These are phyloP conservation scores for Rhynchospora breviuscula DNA, from an alignment of 176 grass and related monocot genomes.

Conservation along the genomic window DNA sequence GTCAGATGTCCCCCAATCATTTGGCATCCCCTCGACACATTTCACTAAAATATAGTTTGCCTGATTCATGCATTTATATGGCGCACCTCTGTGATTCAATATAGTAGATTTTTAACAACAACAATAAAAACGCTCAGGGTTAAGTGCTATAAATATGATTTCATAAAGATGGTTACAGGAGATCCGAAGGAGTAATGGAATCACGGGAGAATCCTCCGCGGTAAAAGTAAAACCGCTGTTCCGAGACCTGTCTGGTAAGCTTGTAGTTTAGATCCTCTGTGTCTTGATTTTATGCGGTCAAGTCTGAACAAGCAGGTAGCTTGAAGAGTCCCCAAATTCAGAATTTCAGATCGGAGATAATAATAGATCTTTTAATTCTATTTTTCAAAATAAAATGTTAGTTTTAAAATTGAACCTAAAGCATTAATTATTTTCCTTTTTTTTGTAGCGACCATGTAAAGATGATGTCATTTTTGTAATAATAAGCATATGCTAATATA, in stretches of 20 bases:
- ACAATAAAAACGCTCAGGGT: no score
- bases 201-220: not conserved
- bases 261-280: not conserved
- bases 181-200: not conserved
- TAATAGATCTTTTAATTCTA: no score
- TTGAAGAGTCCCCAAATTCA: no score
- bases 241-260: not conserved
- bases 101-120: not conserved
- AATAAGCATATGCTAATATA: no score
- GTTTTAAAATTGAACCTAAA: no score
- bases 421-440: no score
- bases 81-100: not conserved
- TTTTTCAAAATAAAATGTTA: no score
- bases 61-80: not conserved
- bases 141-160: not conserved
- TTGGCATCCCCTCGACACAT: constrained; percentile 13
- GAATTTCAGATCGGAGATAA: no score
- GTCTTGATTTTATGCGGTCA: not conserved
- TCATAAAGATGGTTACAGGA: not conserved
- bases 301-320: no score
- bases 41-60: not conserved
- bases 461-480: no score
- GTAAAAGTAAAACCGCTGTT: not conserved
- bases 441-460: no score
- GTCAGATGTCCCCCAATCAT: constrained; percentile 18